These are phyloP conservation scores for Chytriomyces confervae DNA, from an alignment of 192 early-diverging fungal species.

Conservation along the genomic window DNA sequence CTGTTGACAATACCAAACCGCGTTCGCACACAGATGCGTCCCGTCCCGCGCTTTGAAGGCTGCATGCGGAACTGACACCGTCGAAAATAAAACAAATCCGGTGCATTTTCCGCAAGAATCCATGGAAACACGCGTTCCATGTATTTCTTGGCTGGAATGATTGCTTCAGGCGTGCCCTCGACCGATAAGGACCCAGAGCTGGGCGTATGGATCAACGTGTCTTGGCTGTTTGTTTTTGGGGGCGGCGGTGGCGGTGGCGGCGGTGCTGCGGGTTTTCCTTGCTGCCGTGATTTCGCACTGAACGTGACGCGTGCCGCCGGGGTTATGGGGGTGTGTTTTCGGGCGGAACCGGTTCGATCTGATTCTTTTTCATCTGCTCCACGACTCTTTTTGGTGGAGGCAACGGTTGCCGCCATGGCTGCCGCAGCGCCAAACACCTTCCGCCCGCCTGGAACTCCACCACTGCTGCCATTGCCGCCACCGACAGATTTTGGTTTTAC, in stretches of 20 bases:
- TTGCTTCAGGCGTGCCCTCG: background rate
- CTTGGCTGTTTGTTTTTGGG: background rate
- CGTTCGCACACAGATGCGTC: slow-evolving; percentile 39
- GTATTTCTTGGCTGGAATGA: slow-evolving; percentile 18
- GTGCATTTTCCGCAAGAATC: slow-evolving; percentile 32
- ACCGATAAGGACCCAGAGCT: background rate
- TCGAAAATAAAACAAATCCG: slow-evolving; percentile 43
- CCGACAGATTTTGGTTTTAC: background rate
- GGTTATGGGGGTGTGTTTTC: background rate
- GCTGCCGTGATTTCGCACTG: background rate
- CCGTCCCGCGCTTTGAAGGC: slow-evolving; percentile 45
- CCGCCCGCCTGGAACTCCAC: background rate
- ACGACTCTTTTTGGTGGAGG: background rate
- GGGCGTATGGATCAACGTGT: background rate
- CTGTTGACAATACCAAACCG: slow-evolving; percentile 43
- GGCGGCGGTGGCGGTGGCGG: background rate
- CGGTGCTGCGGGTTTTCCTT: background rate
- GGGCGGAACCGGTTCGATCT: background rate
- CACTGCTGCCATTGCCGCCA: background rate
- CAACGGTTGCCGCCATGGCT: background rate
- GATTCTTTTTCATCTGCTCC: background rate
- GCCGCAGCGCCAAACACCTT: background rate
- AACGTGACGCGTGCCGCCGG: background rate
- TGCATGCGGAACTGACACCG: slow-evolving; percentile 48
- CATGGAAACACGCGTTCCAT: slow-evolving; percentile 47